phyloP scores from a whole-genome alignment of 148 eudicot species.

The Fagopyrum esculentum region DNA sequence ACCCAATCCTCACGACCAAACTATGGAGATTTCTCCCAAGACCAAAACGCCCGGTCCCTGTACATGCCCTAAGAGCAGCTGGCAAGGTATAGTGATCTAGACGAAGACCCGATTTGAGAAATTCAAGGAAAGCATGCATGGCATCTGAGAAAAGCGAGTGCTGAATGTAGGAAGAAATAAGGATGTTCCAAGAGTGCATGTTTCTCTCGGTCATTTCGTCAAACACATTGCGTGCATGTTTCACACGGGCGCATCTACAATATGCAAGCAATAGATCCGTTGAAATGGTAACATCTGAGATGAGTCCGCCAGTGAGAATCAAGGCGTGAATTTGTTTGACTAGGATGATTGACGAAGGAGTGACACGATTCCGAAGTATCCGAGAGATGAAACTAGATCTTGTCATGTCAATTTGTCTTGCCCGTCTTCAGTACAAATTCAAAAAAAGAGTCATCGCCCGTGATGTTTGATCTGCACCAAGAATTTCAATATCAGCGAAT shows the following conservation, averaged over 20 bases:
- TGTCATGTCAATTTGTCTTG: background rate
- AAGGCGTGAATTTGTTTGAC: slow-evolving; percentile 17
- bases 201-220: slow-evolving; percentile 18
- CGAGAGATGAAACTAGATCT: background rate
- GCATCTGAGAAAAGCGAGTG: slow-evolving; percentile 10
- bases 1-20: slow-evolving; percentile 18
- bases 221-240: slow-evolving; percentile 15
- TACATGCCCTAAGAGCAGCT: slow-evolving; percentile 15
- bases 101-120: slow-evolving; percentile 11
- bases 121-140: slow-evolving; percentile 7
- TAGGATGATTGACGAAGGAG: slow-evolving; percentile 1
- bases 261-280: slow-evolving; percentile 24
- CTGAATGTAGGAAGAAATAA: slow-evolving; percentile 20
- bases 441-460: background rate
- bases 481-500: no score
- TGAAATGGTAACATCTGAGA: slow-evolving; percentile 15
- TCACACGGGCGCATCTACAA: slow-evolving; percentile 14
- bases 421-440: background rate
- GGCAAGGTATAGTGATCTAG: slow-evolving; percentile 24
- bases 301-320: slow-evolving; percentile 9
- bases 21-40: slow-evolving; percentile 18
- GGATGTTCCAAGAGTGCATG: slow-evolving; percentile 26
- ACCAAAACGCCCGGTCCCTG: slow-evolving; percentile 7
- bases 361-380: slow-evolving; percentile 14
- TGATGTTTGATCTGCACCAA: no score